phyloP scores from a whole-genome alignment of 441 rosid species.

The Croton setiger region DNA sequence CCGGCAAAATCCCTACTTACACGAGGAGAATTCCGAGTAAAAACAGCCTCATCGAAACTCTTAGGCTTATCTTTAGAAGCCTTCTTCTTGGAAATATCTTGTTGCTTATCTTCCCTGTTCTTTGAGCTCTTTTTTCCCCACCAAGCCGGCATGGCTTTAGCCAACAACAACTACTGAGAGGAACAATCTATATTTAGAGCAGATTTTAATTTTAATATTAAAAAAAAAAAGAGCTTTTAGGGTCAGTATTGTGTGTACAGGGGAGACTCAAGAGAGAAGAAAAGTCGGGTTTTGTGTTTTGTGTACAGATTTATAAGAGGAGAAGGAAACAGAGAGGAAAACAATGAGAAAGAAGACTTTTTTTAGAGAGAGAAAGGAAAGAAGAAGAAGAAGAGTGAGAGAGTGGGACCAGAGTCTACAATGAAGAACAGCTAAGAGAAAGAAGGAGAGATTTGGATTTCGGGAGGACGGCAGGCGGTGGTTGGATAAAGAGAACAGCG shows the following conservation, averaged over 20 bases:
- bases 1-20: conserved; percentile 44
- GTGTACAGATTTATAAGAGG: conserved; percentile 7
- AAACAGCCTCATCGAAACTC: conserved; percentile 31
- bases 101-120: conserved; percentile 44
- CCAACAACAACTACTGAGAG: neutral
- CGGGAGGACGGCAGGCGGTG: conserved; percentile 37
- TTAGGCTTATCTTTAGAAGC: conserved; percentile 26
- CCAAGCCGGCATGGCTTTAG: conserved; percentile 67
- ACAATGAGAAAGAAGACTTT: neutral
- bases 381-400: conserved; percentile 11
- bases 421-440: conserved; percentile 38
- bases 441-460: neutral
- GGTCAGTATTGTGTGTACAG: conserved; percentile 1
- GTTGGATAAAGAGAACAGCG: conserved; percentile 28
- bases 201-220: too few species aligned
- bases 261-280: conserved; percentile 12
- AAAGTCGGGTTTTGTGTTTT: conserved; percentile 11
- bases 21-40: conserved; percentile 46
- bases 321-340: conserved; percentile 13
- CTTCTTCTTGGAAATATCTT: conserved; percentile 21
- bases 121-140: conserved; percentile 58
- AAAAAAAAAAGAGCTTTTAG: neutral
- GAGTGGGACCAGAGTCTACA: conserved; percentile 27
- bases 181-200: too few species aligned
- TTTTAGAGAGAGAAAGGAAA: too few species aligned